Evolutionary conservation across 495 filamentous ascomycete species (phyloP), one percentile per base, ranked within the genome.

Genomic region (Xanthoparmelia taractica): DNA sequence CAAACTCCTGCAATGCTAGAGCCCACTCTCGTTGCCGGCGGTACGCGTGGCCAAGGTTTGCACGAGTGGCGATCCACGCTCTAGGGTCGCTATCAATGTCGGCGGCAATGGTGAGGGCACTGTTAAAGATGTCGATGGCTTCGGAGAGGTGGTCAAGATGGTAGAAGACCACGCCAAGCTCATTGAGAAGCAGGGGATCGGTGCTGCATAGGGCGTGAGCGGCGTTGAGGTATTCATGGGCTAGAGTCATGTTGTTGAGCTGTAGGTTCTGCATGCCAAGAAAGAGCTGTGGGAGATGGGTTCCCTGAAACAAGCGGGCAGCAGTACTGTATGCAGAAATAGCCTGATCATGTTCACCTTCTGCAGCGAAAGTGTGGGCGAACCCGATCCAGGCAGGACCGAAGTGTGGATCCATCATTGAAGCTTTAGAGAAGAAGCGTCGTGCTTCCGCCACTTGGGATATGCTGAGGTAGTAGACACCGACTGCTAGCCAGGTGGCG

Each of bases 301-400:
- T 97, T 45, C 94, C 94, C 74, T 96, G 93, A 77, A 99, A 99
- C 2, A 99, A 79, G 34, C 95, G 82, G 17, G 93, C 94, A 1
- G 94, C 94, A 18, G 94, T 99, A 43, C 89, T 94, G 78, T 99
- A 99, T 10, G 95, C 94, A 20, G 93, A 92, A 65, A 99, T 96
- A 59, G 94, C 94, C 76, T 99, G 94, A 71, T 99, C 94, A 74
- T 97, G 92, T 75, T 99, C 94, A 60, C 95, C 94, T 74, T 99
- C 94, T n/a, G 93, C 93, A n/a, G 94, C 95, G 72, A 99, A 99
- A 1, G 95, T 99, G 77, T 99, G 94, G 29, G 94, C 94, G 74
- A 99, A 99, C 12, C 94, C 94, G 64, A 99, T 97, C 94, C 94
- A 99, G 45, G 94, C 94, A 8, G 95, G 90, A 8, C 94, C 95